Evolutionary conservation across 371 early-diverging fungal species (phyloP).

Genomic region (Mucor irregularis): DNA sequence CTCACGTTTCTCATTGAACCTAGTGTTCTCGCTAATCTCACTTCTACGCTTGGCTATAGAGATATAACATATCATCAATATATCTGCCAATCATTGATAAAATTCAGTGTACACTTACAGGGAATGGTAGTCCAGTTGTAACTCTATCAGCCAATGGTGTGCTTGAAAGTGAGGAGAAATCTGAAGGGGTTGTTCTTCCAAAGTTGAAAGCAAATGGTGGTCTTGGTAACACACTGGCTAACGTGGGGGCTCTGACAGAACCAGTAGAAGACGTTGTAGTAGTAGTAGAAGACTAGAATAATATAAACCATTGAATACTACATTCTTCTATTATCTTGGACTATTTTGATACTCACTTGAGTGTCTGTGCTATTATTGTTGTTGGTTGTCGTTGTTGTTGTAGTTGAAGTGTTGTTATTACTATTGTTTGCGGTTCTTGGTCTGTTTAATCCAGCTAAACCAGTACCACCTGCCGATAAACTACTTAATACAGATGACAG

Average conservation of each 20-base stretch:
- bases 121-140: slow-evolving; percentile 30
- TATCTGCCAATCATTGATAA: neutral
- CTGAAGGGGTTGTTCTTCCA: slow-evolving; percentile 10
- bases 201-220: slow-evolving; percentile 18
- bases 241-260: no score
- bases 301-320: no score
- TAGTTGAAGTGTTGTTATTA: neutral
- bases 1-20: slow-evolving; percentile 48
- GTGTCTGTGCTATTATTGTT: neutral
- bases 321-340: neutral
- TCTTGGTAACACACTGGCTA: slow-evolving; percentile 1
- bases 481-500: slow-evolving; percentile 31
- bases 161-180: slow-evolving; percentile 6
- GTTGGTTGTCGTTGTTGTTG: neutral
- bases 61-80: neutral
- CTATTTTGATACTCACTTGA: neutral
- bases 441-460: neutral
- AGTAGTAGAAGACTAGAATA: neutral
- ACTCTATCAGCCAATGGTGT: slow-evolving; percentile 10
- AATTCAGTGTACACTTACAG: slow-evolving; percentile 23
- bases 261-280: neutral
- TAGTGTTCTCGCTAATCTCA: slow-evolving; percentile 45
- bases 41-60: slow-evolving; percentile 44
- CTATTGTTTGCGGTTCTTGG: neutral
- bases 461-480: slow-evolving; percentile 2